Evolutionary conservation across 1,284 basidiomycete genomes (phyloP).

Genomic region (Gomphus bonarii): DNA sequence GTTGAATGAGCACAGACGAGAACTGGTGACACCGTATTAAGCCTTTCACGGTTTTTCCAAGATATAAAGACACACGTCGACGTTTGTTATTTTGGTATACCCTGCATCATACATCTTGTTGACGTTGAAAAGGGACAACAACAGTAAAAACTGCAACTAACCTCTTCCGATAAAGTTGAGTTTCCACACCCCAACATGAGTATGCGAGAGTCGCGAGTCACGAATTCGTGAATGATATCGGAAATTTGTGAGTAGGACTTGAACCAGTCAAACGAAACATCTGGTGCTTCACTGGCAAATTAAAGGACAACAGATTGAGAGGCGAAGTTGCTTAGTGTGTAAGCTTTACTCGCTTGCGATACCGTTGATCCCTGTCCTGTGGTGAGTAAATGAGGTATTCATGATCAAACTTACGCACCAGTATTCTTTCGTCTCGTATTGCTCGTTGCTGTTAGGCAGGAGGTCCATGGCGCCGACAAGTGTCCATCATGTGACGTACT

Average conservation of each 20-base stretch:
- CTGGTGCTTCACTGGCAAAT: constrained; percentile 47
- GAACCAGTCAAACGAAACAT: constrained; percentile 79
- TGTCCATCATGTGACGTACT: background rate
- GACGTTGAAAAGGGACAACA: background rate
- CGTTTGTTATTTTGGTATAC: constrained; percentile 75
- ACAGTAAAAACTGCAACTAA: constrained; percentile 20
- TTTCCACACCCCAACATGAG: constrained; percentile 91
- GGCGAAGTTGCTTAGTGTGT: background rate
- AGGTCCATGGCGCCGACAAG: constrained; percentile 19
- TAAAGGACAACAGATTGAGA: background rate
- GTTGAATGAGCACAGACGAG: constrained; percentile 69
- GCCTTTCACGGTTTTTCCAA: background rate
- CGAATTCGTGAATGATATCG: constrained; percentile 43
- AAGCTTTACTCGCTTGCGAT: constrained; percentile 41
- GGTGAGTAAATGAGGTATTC: background rate
- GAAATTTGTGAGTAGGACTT: constrained; percentile 64
- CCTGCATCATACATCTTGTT: constrained; percentile 84
- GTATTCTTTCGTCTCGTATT: constrained; percentile 67
- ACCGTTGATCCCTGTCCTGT: constrained; percentile 52
- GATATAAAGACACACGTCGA: constrained; percentile 52
- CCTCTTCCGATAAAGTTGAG: constrained; percentile 69
- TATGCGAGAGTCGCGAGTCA: constrained; percentile 55
- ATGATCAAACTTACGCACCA: constrained; percentile 37
- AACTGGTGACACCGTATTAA: constrained; percentile 41
- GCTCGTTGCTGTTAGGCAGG: constrained; percentile 59